Evolutionary conservation across 306 rosid species (phyloP).

Genomic region (cucumber (Cucumis sativus)): DNA sequence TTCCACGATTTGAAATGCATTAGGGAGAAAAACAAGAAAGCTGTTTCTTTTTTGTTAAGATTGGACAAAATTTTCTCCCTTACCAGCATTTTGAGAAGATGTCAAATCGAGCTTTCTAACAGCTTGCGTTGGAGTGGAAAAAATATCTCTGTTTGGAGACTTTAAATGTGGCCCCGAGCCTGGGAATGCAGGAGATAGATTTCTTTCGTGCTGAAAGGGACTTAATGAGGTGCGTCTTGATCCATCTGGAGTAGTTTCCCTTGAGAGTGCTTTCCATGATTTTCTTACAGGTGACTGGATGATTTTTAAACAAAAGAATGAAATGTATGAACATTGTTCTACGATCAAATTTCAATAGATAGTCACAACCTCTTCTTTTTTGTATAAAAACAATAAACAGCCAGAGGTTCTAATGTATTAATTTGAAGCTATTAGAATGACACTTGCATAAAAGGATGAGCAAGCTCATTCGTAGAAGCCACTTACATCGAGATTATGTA

Average conservation of each 20-base stretch:
- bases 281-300: constrained; percentile 50
- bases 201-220: constrained; percentile 53
- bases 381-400: not conserved
- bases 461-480: not conserved
- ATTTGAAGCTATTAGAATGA: not conserved
- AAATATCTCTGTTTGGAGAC: constrained; percentile 20
- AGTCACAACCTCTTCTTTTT: not conserved
- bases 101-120: constrained; percentile 42
- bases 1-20: not conserved
- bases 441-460: not conserved
- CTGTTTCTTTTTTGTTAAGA: not conserved
- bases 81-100: constrained; percentile 45
- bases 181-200: constrained; percentile 50
- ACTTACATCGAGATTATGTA: constrained; percentile 49
- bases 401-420: not conserved
- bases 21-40: not conserved
- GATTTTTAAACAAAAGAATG: constrained; percentile 9
- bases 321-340: not conserved
- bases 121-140: constrained; percentile 22
- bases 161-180: constrained; percentile 28
- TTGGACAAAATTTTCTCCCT: constrained; percentile 1
- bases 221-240: constrained; percentile 35
- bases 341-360: not conserved
- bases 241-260: constrained; percentile 51
- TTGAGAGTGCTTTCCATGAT: constrained; percentile 42